Evolutionary conservation across 306 rosid genomes (phyloP), one percentile per base, ranked within the genome.

Genomic region (Fragaria ananassa): DNA sequence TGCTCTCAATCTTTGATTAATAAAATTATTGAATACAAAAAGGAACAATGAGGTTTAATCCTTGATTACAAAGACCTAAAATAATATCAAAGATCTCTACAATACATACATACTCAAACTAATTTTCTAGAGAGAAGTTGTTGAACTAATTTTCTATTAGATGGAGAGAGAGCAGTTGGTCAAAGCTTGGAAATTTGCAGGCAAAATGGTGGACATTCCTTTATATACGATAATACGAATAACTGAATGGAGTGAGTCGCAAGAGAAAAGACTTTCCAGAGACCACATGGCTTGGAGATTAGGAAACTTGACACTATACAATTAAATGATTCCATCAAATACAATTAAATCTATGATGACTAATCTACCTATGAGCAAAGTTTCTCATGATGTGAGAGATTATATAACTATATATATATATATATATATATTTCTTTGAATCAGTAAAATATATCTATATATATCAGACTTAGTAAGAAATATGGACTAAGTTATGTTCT

Each of bases 141-240:
- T 73, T 73, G 53, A 57, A 39, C 68, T 51, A 5, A 71, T 51
- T 51, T 50, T 46, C 49, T 51, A 17, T 10, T 10, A 50, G 11
- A 34, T 56, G 2, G 12, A 12, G 5, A 12, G 5, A 54, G 42
- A 37, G 23, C 0, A 37, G 18, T 29, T 14, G 67, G 76, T 73
- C 76, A 73, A 73, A 73, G 41, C 4, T 73, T 23, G 67, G 68
- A 41, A 73, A 62, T 73, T 57, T 41, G 41, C 53, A 39, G 23
- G 51, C 67, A 72, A 19, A 72, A 6, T 56, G 58, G 14, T 39
- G 41, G 42, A 73, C 76, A 57, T 73, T 73, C 42, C 68, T 23
- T 57, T 1, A 7, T 4, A 6, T 4, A 29, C 27, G 27, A 27
- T 27, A 27, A 27, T 27, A 27, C 14, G 3, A 1, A 31, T 4